Base-by-base conservation (phyloP, 2,329 filamentous ascomycete genomes). In the Hortaea sp. region DNA sequence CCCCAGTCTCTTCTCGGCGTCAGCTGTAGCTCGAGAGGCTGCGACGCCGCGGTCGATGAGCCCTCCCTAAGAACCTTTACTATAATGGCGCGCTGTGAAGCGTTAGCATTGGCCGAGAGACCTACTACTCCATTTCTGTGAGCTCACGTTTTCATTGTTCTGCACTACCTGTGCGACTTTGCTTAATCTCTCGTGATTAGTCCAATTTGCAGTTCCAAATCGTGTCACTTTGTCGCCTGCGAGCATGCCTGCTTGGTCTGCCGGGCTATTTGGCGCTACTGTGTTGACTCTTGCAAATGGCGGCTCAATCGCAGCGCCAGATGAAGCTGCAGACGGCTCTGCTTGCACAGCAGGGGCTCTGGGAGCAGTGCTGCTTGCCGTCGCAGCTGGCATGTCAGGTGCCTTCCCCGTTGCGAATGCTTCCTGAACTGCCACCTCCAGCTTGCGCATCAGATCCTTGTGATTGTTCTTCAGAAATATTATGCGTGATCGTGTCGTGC, bases 381-480 rank as follows among this genome's bases (percentile, higher is more conserved):
- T 12, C 13, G 37, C 6, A n/a, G 37, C 37, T 12, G 37, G 7
- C 9, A 39, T 43, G 30, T 54, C 54, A 7, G 45, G 41, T n/a
- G 49, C 38, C 45, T 62, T 62, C 29, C 54, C 57, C 2, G 52
- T 48, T 10, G 88, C 88, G 64, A 97, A 95, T 62, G 92, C 85
- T 54, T 85, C 82, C 62, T 97, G 88, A n/a, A 98, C 76, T 41
- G 82, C 81, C 59, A 82, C 82, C 66, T 97, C 92, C 56, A 97
- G 83, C 48, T 76, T 73, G 48, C 69, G 69, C 88, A 97, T 95
- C 39, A 95, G 69, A 35, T 82, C 80, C 63, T 94, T 95, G 70
- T 95, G 90, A 66, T 98, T 92, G 62, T 95, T 97, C 53, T 85
- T 82, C 35, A 97, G 75, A 55, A 82, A 76, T 55, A 97, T 92